phyloP scores from a whole-genome alignment of 306 rosid species.

The Pueraria montana region DNA sequence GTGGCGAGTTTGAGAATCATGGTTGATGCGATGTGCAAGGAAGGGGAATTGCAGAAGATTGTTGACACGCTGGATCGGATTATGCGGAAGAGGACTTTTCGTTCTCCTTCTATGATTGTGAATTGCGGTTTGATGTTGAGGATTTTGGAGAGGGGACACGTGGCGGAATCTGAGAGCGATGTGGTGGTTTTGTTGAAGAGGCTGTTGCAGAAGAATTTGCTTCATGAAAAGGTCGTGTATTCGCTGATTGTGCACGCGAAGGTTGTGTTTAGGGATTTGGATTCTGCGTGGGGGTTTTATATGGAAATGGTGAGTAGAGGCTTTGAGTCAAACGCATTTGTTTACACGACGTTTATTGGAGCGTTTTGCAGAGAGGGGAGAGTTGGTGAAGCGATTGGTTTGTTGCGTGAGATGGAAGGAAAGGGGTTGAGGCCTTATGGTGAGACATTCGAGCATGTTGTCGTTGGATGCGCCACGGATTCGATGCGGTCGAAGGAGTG shows the following conservation, averaged over 20 bases:
- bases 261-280: constrained; percentile 58
- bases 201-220: constrained; percentile 77
- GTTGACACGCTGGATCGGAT: constrained; percentile 69
- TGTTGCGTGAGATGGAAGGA: constrained; percentile 72
- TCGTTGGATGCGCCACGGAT: constrained; percentile 70
- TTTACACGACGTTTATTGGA: constrained; percentile 68
- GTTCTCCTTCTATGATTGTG: constrained; percentile 69
- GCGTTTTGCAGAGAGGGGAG: constrained; percentile 68
- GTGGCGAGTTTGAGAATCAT: constrained; percentile 60
- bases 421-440: constrained; percentile 66
- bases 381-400: constrained; percentile 62
- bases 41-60: constrained; percentile 67
- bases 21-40: constrained; percentile 78
- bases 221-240: constrained; percentile 69
- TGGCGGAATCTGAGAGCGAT: constrained; percentile 49
- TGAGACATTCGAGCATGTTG: constrained; percentile 67
- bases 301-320: constrained; percentile 80
- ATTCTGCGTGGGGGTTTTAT: constrained; percentile 56
- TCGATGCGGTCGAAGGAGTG: constrained; percentile 60
- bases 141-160: constrained; percentile 58
- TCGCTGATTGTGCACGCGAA: constrained; percentile 69
- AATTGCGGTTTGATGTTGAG: constrained; percentile 63
- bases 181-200: constrained; percentile 69
- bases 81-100: constrained; percentile 51
- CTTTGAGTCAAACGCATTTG: constrained; percentile 68